Evolutionary conservation across 345 rosid genomes (phyloP).

Genomic region (Eucalyptus erythrocorys): DNA sequence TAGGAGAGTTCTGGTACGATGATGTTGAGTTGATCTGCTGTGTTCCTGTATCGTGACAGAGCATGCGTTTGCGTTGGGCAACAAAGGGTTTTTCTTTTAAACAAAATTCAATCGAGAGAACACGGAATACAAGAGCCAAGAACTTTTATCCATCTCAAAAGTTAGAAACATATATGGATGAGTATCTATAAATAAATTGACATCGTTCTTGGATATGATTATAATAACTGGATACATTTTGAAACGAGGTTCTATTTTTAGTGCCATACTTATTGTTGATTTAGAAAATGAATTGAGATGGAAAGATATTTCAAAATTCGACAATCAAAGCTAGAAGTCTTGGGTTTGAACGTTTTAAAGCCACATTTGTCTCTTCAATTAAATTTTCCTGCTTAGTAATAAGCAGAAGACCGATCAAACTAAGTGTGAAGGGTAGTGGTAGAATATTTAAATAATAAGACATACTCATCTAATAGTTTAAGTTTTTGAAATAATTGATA

Average conservation of each 20-base stretch:
- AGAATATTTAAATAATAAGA: no score
- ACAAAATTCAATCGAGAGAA: background rate
- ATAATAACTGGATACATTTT: background rate
- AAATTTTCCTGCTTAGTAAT: fast-evolving
- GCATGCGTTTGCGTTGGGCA: background rate
- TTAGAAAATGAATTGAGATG: background rate
- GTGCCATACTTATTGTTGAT: background rate
- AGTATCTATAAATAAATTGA: background rate
- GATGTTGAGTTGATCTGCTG: background rate
- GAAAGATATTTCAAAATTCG: background rate
- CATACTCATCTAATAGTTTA: no score
- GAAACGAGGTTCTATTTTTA: background rate
- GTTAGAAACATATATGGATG: background rate
- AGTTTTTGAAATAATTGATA: fast-evolving
- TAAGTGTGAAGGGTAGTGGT: no score
- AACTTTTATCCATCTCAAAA: background rate
- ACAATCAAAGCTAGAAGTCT: no score
- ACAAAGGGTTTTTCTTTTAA: background rate
- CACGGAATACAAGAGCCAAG: background rate
- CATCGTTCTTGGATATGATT: background rate
- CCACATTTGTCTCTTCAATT: no score
- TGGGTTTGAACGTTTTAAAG: fast-evolving
- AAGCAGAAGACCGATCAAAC: fast-evolving
- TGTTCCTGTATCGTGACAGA: background rate
- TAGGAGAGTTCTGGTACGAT: background rate